Evolutionary conservation across 2,329 filamentous ascomycete genomes (phyloP).

Genomic region (Colletotrichum liriopes): DNA sequence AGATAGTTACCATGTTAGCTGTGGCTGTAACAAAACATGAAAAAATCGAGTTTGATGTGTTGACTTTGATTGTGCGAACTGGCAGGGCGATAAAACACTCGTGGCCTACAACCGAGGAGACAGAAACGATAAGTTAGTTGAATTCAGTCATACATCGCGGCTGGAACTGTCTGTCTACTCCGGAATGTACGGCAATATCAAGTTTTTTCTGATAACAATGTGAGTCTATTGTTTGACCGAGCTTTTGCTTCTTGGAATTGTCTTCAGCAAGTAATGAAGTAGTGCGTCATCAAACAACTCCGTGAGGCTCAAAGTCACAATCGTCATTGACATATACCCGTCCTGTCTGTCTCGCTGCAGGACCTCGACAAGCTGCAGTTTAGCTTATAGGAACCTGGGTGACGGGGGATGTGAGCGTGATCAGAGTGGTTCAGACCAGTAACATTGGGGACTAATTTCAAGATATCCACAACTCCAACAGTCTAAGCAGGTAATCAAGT

Average conservation of each 20-base stretch:
- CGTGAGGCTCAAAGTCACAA: too few species aligned
- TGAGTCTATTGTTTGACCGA: neutral
- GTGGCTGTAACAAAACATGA: neutral
- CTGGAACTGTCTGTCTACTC: too few species aligned
- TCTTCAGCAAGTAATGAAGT: neutral
- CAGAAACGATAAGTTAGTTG: neutral
- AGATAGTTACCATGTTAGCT: neutral
- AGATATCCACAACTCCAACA: neutral
- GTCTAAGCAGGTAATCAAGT: neutral
- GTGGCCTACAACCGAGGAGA: fast-evolving
- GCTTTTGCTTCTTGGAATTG: too few species aligned
- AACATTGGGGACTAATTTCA: neutral
- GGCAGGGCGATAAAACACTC: neutral
- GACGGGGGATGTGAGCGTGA: neutral
- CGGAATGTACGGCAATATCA: neutral
- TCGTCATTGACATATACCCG: too few species aligned
- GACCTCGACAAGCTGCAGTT: too few species aligned
- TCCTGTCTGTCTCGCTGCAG: too few species aligned
- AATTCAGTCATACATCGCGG: neutral
- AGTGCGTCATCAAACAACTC: too few species aligned
- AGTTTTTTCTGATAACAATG: neutral
- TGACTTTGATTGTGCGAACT: neutral
- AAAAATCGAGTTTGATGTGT: neutral
- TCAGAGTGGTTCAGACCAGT: neutral
- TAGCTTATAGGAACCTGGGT: neutral